Conservation (phyloP, 2,329 filamentous ascomycete species). For the Botrytis elliptica region DNA sequence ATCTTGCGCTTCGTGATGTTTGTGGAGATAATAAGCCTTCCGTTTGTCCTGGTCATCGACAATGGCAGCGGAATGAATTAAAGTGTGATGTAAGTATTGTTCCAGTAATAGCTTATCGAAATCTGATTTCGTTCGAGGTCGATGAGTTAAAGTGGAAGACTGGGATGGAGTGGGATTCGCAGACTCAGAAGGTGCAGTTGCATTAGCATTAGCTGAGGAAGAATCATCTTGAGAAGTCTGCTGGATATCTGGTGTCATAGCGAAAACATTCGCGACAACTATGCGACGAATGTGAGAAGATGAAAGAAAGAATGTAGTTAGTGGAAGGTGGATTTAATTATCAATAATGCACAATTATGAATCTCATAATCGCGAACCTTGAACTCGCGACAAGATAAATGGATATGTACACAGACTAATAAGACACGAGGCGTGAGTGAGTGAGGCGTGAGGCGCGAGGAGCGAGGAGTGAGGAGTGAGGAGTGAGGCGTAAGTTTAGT, state of each 20-base stretch:
- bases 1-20: slow-evolving; percentile 66
- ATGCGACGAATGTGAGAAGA: neutral
- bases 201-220: slow-evolving; percentile 6
- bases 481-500: slow-evolving; percentile 13
- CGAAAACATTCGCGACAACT: slow-evolving; percentile 36
- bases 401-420: neutral
- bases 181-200: slow-evolving; percentile 24
- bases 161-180: slow-evolving; percentile 28
- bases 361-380: slow-evolving; percentile 12
- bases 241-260: slow-evolving; percentile 39
- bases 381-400: neutral
- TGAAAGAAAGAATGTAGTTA: neutral
- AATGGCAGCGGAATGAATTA: slow-evolving; percentile 56
- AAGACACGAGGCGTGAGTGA: slow-evolving; percentile 6
- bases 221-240: slow-evolving; percentile 28
- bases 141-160: slow-evolving; percentile 33
- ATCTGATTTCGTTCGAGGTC: slow-evolving; percentile 34
- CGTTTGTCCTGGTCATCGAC: slow-evolving; percentile 50
- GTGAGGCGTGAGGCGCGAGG: neutral
- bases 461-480: neutral
- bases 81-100: slow-evolving; percentile 64
- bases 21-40: slow-evolving; percentile 58
- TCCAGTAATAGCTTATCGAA: slow-evolving; percentile 55
- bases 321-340: neutral
- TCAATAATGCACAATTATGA: neutral